Percentiles rank a stretch among this genome's conserved stretches.
These are phyloP conservation scores for Phaeosphaeriaceae sp. DNA, from an alignment of 2,329 filamentous ascomycete genomes.

Conservation along the genomic window DNA sequence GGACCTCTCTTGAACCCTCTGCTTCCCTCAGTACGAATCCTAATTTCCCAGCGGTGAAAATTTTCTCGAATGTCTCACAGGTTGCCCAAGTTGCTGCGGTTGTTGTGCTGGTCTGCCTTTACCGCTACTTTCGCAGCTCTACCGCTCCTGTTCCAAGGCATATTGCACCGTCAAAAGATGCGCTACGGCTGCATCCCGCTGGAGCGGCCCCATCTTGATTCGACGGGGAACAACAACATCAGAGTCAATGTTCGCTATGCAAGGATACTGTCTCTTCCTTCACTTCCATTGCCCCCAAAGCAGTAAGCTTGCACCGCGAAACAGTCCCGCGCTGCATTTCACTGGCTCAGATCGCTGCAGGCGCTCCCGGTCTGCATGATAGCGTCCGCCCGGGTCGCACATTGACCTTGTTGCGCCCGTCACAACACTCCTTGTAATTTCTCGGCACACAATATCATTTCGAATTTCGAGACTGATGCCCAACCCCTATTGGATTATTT, in stretches of 20 bases:
- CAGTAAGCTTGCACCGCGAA: conserved; percentile 37
- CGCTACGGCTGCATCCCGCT: conserved; percentile 40
- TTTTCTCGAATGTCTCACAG: conserved; percentile 42
- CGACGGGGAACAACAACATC: conserved; percentile 39
- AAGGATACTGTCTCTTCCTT: conserved; percentile 42
- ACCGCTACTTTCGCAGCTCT: conserved; percentile 43
- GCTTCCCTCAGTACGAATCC: conserved; percentile 27
- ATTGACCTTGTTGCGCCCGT: conserved; percentile 35
- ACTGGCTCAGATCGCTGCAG: conserved; percentile 41
- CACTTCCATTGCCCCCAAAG: conserved; percentile 30
- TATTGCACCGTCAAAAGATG: conserved; percentile 27
- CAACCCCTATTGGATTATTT: conserved; percentile 36
- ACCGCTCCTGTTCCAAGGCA: conserved; percentile 20
- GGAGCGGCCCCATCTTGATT: conserved; percentile 36
- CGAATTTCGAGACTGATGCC: conserved; percentile 36
- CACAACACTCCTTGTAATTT: conserved; percentile 39
- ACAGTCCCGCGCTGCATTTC: conserved; percentile 20
- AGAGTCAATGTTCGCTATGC: conserved; percentile 35
- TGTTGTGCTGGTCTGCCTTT: conserved; percentile 36
- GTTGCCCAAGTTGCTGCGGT: conserved; percentile 28
- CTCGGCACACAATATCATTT: conserved; percentile 45
- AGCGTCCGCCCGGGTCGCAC: conserved; percentile 29
- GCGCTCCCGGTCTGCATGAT: conserved; percentile 41
- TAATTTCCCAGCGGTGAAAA: conserved; percentile 47
- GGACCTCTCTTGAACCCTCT: conserved; percentile 34